These are phyloP conservation scores for Mollisia scopiformis DNA, from an alignment of 2,329 filamentous ascomycete genomes.

Conservation along the genomic window DNA sequence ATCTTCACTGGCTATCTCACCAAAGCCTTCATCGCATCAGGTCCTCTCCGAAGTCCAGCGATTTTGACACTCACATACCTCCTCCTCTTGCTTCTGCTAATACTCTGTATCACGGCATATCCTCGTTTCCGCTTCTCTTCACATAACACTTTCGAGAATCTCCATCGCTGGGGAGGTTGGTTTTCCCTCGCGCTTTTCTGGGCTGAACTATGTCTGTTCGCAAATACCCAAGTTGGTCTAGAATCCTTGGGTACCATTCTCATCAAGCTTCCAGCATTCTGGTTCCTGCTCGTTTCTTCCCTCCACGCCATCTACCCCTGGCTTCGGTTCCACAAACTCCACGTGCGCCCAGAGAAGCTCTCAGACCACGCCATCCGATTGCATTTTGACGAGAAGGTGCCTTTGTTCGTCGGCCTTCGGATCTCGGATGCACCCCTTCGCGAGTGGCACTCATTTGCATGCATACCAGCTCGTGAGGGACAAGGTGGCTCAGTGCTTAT, in stretches of 20 bases:
- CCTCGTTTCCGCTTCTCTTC: conserved; percentile 50
- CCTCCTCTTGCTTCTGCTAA: conserved; percentile 47
- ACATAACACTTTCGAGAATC: conserved; percentile 59
- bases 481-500: conserved; percentile 53
- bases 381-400: conserved; percentile 51
- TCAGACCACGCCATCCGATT: conserved; percentile 61
- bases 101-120: conserved; percentile 51
- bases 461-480: conserved; percentile 49
- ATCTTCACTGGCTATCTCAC: conserved; percentile 38
- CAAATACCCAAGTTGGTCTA: conserved; percentile 12
- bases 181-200: conserved; percentile 53
- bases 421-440: conserved; percentile 51
- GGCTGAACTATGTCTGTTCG: conserved; percentile 46
- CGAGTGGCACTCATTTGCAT: conserved; percentile 63
- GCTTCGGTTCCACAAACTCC: conserved; percentile 57
- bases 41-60: conserved; percentile 1
- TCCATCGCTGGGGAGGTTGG: conserved; percentile 61
- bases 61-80: conserved; percentile 19
- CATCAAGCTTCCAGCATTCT: conserved; percentile 50
- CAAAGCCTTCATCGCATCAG: conserved; percentile 14
- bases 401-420: conserved; percentile 46
- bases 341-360: conserved; percentile 53
- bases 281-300: conserved; percentile 57
- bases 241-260: conserved; percentile 6
- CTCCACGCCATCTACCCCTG: conserved; percentile 59